These are phyloP conservation scores for Gossypium ekmanianum DNA, from an alignment of 345 rosid species.

Conservation along the genomic window DNA sequence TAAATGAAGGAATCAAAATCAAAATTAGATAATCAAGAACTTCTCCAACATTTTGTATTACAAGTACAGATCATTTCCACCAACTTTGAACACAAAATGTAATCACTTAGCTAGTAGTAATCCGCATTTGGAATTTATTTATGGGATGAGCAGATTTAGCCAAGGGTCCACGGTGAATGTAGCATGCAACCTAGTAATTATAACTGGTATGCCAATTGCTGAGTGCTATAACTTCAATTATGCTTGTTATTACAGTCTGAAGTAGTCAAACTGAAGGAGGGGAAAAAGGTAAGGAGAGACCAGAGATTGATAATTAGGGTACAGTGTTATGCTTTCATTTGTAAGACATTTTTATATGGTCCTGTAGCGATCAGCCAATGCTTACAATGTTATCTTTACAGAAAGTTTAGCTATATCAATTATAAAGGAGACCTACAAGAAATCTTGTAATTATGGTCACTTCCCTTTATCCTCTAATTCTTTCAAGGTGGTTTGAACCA, in stretches of 20 bases:
- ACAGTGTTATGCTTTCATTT: not conserved
- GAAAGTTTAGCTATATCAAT: slow-evolving; percentile 18
- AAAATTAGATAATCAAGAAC: too few species aligned
- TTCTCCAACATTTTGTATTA: too few species aligned
- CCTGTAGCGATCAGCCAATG: slow-evolving; percentile 8
- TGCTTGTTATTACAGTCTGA: not conserved
- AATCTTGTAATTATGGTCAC: slow-evolving; percentile 15
- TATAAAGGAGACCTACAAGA: slow-evolving; percentile 15
- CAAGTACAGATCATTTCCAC: too few species aligned
- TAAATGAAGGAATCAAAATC: not conserved
- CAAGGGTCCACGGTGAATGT: too few species aligned
- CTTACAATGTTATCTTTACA: slow-evolving; percentile 10
- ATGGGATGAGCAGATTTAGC: not conserved
- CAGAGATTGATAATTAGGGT: not conserved
- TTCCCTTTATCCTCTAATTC: not conserved
- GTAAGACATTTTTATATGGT: not conserved
- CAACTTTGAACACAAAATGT: too few species aligned
- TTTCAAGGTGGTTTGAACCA: not conserved
- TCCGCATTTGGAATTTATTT: not conserved
- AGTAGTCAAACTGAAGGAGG: not conserved
- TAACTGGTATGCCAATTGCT: too few species aligned
- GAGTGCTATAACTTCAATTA: slow-evolving; percentile 1
- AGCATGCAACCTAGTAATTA: too few species aligned
- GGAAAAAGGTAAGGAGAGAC: too few species aligned
- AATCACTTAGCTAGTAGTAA: not conserved